A percentile compares a stretch with the other conserved stretches of the same genome.
Evolutionary conservation across 1,139 yeast genomes (phyloP).

Genomic region (Diutina scorzettiae): DNA sequence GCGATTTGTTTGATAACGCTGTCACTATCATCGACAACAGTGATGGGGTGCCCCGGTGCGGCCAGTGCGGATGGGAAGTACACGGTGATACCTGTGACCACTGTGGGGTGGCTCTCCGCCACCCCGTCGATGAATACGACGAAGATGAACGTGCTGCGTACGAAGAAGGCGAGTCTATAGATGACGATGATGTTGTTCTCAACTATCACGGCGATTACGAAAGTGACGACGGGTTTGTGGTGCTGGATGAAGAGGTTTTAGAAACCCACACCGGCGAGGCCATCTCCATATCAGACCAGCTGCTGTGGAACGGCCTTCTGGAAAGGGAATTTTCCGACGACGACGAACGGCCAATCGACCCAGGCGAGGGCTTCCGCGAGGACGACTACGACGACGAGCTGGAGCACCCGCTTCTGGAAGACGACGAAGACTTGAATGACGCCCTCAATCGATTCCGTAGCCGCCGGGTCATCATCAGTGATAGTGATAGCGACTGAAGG

Average conservation of each 20-base stretch:
- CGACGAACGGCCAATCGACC: not conserved
- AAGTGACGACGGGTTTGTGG: constrained; percentile 14
- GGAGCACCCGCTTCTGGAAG: not conserved
- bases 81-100: constrained; percentile 42
- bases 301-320: not conserved
- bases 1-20: constrained; percentile 37
- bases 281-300: not conserved
- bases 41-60: constrained; percentile 74
- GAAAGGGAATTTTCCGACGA: not conserved
- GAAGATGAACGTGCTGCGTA: not conserved
- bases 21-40: constrained; percentile 44
- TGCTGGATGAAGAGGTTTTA: constrained; percentile 8
- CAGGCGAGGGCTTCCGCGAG: not conserved
- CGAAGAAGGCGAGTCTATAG: not conserved
- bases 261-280: not conserved
- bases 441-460: not conserved
- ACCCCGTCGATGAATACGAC: constrained; percentile 16
- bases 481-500: not conserved
- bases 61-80: constrained; percentile 77
- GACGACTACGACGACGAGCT: not conserved
- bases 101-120: constrained; percentile 35
- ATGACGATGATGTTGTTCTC: not conserved
- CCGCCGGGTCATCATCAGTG: not conserved
- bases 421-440: not conserved
- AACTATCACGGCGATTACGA: constrained; percentile 14